These are phyloP conservation scores for Fusarium nurragi DNA, from an alignment of 2,329 filamentous ascomycete genomes.

Conservation along the genomic window DNA sequence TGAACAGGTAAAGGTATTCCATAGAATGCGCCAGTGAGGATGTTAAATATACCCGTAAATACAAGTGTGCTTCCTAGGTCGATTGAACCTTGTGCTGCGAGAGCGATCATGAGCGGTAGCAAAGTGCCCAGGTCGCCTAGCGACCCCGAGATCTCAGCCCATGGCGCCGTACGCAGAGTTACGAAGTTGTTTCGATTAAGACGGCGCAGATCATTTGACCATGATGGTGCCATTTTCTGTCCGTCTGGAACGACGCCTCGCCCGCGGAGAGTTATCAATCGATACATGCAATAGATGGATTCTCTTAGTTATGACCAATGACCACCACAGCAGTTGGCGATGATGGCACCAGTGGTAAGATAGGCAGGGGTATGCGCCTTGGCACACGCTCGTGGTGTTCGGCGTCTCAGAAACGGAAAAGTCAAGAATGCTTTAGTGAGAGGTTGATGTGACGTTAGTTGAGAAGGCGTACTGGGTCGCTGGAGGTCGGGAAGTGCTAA, in stretches of 20 bases:
- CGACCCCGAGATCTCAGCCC: slow-evolving; percentile 85
- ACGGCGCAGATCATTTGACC: slow-evolving; percentile 45
- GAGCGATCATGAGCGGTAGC: slow-evolving; percentile 86
- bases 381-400: background rate
- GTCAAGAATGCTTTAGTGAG: background rate
- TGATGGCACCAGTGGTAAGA: no score
- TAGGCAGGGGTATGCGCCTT: no score
- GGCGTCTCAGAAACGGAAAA: background rate
- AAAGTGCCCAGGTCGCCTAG: slow-evolving; percentile 89
- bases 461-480: slow-evolving; percentile 8
- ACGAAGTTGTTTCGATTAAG: slow-evolving; percentile 59
- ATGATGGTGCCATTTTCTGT: slow-evolving; percentile 38
- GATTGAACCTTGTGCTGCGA: slow-evolving; percentile 81
- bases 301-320: no score
- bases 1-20: slow-evolving; percentile 92
- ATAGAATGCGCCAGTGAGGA: slow-evolving; percentile 82
- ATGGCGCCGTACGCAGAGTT: slow-evolving; percentile 58
- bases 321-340: no score
- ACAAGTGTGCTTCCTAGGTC: slow-evolving; percentile 85
- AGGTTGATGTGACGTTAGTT: background rate
- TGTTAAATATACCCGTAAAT: slow-evolving; percentile 88
- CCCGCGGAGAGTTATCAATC: no score
- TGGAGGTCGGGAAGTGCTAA: background rate
- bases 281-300: no score
- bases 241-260: background rate